phyloP scores from a whole-genome alignment of 2,329 filamentous ascomycete genomes.

The Exophiala mesophila region DNA sequence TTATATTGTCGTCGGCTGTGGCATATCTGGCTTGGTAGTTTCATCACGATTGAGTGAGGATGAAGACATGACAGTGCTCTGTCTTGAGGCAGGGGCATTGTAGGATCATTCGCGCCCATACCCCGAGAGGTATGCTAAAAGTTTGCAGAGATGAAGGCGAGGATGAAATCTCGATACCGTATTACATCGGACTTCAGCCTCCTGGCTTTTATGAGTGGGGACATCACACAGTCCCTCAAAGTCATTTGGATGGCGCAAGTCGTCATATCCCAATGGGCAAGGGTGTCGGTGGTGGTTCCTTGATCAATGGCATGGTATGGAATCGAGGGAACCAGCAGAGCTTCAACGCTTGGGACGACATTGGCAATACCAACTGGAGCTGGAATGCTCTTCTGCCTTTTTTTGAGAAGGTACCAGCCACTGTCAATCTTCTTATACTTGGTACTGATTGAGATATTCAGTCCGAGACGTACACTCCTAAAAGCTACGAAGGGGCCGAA shows the following conservation, averaged over 20 bases:
- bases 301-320: slow-evolving; percentile 39
- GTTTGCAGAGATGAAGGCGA: slow-evolving; percentile 29
- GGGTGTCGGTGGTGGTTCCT: slow-evolving; percentile 37
- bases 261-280: slow-evolving; percentile 27
- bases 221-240: slow-evolving; percentile 27
- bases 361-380: slow-evolving; percentile 45
- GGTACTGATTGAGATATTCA: slow-evolving; percentile 11
- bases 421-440: slow-evolving; percentile 2
- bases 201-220: slow-evolving; percentile 29
- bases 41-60: slow-evolving; percentile 28
- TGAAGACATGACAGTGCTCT: slow-evolving; percentile 26
- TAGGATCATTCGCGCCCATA: slow-evolving; percentile 1
- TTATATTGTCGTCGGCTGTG: slow-evolving; percentile 33
- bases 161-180: slow-evolving; percentile 27
- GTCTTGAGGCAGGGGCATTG: slow-evolving; percentile 28
- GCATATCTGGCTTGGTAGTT: slow-evolving; percentile 30
- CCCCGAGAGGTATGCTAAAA: background rate
- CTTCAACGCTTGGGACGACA: slow-evolving; percentile 42
- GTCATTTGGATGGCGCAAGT: slow-evolving; percentile 25
- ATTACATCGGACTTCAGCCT: slow-evolving; percentile 28
- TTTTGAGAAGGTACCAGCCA: slow-evolving; percentile 41
- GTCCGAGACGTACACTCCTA: slow-evolving; percentile 39
- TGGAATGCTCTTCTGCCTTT: slow-evolving; percentile 46
- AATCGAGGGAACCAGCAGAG: slow-evolving; percentile 36
- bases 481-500: slow-evolving; percentile 33